phyloP scores from a whole-genome alignment of 768 basidiomycete genomes.

The Podaxis sp. region DNA sequence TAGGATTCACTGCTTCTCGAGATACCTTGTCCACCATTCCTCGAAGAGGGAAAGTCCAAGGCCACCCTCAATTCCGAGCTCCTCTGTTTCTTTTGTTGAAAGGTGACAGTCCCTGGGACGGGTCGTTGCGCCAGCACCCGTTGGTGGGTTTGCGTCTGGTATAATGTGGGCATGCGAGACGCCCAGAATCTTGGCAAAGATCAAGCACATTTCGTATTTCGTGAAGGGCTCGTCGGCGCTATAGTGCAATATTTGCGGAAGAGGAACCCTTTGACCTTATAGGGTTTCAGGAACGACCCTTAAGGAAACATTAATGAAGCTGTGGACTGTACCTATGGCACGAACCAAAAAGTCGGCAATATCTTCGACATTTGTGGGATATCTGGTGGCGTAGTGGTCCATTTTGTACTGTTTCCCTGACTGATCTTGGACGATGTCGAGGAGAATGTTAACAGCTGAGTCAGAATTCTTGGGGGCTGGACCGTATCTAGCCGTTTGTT shows the following conservation, averaged over 20 bases:
- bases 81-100: conserved; percentile 72
- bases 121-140: conserved; percentile 60
- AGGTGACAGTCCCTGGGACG: conserved; percentile 82
- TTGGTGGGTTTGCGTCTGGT: conserved; percentile 67
- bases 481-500: conserved; percentile 64
- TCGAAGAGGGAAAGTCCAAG: conserved; percentile 70
- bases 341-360: conserved; percentile 83
- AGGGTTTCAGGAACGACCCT: background rate
- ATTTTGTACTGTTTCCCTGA: conserved; percentile 89
- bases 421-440: conserved; percentile 85
- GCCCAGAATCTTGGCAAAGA: conserved; percentile 69
- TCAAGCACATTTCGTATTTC: conserved; percentile 89
- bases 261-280: conserved; percentile 33
- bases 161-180: conserved; percentile 75
- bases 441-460: conserved; percentile 83
- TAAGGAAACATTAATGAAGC: background rate
- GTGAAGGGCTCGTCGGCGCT: conserved; percentile 80
- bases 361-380: conserved; percentile 89
- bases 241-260: conserved; percentile 84
- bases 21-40: conserved; percentile 75
- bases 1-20: conserved; percentile 26
- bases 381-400: conserved; percentile 93
- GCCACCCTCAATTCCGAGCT: conserved; percentile 56
- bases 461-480: conserved; percentile 83
- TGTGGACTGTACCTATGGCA: conserved; percentile 49